Evolutionary conservation across 306 rosid species (phyloP), one percentile per base, ranked within the genome.

Genomic region (Geum urbanum): DNA sequence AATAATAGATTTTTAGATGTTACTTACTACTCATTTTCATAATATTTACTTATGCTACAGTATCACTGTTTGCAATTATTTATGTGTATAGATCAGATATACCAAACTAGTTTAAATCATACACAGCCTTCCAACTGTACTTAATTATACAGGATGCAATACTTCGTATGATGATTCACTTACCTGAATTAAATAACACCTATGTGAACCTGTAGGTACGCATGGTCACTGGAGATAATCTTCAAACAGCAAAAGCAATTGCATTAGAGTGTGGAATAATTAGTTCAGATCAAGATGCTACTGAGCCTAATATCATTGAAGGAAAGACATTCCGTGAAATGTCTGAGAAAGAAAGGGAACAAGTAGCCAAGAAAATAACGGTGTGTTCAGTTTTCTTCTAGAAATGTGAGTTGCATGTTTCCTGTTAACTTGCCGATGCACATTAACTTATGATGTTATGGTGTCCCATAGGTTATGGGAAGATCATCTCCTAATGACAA

Each of bases 401-500:
- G 54, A 49, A 22, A 14, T 71, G 15, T 37, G 35, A 18, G 5
- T 47, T 58, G 37, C 24, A 70, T 54, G 65, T 50, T 44, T 67
- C 43, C 24, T 15, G 35, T n/a, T 11, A 39, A 4, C 52, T 40
- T 39, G 9, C 27, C 44, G 41, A 61, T 70, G 58, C 9, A 47
- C 66, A 62, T 62, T 22, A 48, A 62, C 41, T 55, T 74, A 74
- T 41, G 70, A 72, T 54, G 50, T 24, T 12, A 10, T 77, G 63
- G 9, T 19, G 62, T 19, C 72, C 62, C 78, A 44, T 78, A 94
- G 97, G 97, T 94, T 49, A 94, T 94, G 98, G 97, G 96, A 14
- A 88, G 98, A 82, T 94, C 98, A 84, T 94, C 98, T 69, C 98
- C 98, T 46, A 94, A 88, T 82, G 98, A 94, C 86, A 94, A 94